Percentiles rank a stretch among this genome's conserved stretches.
These are phyloP conservation scores for Colletotrichum lini DNA, from an alignment of 2,329 filamentous ascomycete genomes.

Conservation along the genomic window DNA sequence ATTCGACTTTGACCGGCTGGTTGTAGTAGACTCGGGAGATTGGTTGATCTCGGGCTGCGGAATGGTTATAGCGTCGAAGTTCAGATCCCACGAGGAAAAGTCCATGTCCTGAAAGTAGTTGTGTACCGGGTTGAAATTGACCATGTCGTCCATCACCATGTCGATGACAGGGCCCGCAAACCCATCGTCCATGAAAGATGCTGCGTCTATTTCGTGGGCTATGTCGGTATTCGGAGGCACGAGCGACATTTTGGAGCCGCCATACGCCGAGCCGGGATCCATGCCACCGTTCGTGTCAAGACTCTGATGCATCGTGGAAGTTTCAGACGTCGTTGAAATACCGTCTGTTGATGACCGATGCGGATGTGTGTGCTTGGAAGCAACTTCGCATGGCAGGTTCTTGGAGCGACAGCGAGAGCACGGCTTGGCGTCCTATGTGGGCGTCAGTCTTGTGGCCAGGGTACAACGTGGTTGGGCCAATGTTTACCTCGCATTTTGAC, in stretches of 20 bases:
- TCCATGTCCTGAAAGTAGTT: constrained; percentile 51
- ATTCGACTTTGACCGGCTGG: constrained; percentile 44
- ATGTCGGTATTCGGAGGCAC: constrained; percentile 26
- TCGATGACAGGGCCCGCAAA: constrained; percentile 34
- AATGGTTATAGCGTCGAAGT: constrained; percentile 49
- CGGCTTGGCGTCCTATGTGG: constrained; percentile 29
- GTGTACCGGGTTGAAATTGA: constrained; percentile 48
- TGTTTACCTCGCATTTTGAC: constrained; percentile 40
- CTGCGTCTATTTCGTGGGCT: constrained; percentile 21
- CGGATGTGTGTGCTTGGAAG: constrained; percentile 33
- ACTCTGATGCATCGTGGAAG: constrained; percentile 32
- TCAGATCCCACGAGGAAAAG: constrained; percentile 51
- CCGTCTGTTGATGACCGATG: constrained; percentile 27
- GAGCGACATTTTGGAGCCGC: constrained; percentile 15
- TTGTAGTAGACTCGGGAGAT: constrained; percentile 48
- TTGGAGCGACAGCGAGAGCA: constrained; percentile 38
- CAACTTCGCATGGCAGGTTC: constrained; percentile 35
- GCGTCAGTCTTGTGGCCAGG: neutral
- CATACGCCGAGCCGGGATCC: constrained; percentile 19
- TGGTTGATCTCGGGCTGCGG: constrained; percentile 48
- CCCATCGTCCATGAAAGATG: constrained; percentile 26
- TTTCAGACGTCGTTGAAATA: constrained; percentile 33
- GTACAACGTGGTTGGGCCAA: neutral
- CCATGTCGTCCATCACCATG: constrained; percentile 41
- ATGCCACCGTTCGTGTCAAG: constrained; percentile 26